Percentiles rank a stretch among this genome's conserved stretches.
Evolutionary conservation across 345 rosid species (phyloP).

Genomic region (Erysimum cheiranthoides): DNA sequence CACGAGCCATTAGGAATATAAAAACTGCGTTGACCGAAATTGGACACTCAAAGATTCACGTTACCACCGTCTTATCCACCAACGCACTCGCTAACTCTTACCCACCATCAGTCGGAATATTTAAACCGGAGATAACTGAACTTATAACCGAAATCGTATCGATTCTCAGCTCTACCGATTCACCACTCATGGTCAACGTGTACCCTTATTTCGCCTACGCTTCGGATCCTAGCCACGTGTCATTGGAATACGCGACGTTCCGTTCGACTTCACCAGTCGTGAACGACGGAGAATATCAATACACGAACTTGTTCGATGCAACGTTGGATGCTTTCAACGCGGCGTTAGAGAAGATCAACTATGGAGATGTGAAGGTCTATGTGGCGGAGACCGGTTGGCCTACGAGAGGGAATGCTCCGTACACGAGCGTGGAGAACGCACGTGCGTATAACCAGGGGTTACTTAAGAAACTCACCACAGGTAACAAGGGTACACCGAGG

Average conservation of each 20-base stretch:
- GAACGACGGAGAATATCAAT: constrained; percentile 33
- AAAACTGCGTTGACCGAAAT: neutral
- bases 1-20: constrained; percentile 42
- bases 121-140: neutral
- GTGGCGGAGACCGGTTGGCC: constrained; percentile 36
- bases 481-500: constrained; percentile 39
- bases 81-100: constrained; percentile 34
- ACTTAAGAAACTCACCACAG: neutral
- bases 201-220: constrained; percentile 54
- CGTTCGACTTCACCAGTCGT: constrained; percentile 23
- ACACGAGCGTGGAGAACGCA: constrained; percentile 30
- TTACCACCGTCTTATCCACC: constrained; percentile 33
- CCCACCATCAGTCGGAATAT: constrained; percentile 47
- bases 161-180: neutral
- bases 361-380: constrained; percentile 2
- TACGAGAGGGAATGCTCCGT: constrained; percentile 11
- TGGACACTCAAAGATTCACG: constrained; percentile 16
- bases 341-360: constrained; percentile 24
- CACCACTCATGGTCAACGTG: constrained; percentile 46
- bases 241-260: constrained; percentile 43
- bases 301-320: constrained; percentile 47
- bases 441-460: constrained; percentile 19
- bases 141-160: constrained; percentile 30
- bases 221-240: constrained; percentile 30
- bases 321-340: constrained; percentile 42